phyloP scores from a whole-genome alignment of 345 rosid genomes.

The Crucihimalaya himalaica region DNA sequence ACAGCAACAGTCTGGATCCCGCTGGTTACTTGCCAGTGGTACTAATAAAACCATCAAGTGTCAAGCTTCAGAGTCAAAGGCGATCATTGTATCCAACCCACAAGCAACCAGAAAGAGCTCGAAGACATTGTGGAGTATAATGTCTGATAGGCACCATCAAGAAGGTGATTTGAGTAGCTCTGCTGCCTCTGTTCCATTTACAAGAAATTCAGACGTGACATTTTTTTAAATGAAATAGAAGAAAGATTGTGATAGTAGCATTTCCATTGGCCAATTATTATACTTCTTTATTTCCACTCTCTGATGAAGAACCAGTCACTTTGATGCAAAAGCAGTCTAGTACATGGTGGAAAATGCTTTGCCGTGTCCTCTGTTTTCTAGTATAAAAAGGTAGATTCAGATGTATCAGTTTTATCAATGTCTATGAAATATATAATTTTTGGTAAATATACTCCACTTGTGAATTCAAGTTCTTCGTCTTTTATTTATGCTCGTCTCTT shows the following conservation, averaged over 20 bases:
- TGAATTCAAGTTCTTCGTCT: neutral
- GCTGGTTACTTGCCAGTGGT: conserved; percentile 72
- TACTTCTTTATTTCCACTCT: neutral
- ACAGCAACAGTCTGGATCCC: conserved; percentile 58
- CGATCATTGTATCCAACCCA: conserved; percentile 42
- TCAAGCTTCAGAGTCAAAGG: conserved; percentile 48
- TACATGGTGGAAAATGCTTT: neutral
- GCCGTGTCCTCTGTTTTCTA: neutral
- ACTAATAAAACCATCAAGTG: conserved; percentile 44
- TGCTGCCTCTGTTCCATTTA: conserved; percentile 37
- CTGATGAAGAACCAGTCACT: neutral
- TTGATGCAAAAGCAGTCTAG: neutral
- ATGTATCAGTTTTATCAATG: conserved; percentile 7
- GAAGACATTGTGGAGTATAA: conserved; percentile 72
- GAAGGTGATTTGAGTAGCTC: conserved; percentile 40
- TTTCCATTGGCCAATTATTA: conserved; percentile 16
- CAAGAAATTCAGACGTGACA: conserved; percentile 58
- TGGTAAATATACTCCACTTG: conserved; percentile 22
- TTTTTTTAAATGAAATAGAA: conserved; percentile 45
- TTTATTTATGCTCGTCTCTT: neutral
- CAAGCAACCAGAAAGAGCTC: conserved; percentile 32
- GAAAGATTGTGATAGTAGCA: conserved; percentile 5
- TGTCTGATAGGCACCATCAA: conserved; percentile 29
- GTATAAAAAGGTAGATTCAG: conserved; percentile 14
- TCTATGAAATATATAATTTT: conserved; percentile 18